Evolutionary conservation across 2,329 filamentous ascomycete genomes (phyloP).

Genomic region (Colletotrichum cuscutae): DNA sequence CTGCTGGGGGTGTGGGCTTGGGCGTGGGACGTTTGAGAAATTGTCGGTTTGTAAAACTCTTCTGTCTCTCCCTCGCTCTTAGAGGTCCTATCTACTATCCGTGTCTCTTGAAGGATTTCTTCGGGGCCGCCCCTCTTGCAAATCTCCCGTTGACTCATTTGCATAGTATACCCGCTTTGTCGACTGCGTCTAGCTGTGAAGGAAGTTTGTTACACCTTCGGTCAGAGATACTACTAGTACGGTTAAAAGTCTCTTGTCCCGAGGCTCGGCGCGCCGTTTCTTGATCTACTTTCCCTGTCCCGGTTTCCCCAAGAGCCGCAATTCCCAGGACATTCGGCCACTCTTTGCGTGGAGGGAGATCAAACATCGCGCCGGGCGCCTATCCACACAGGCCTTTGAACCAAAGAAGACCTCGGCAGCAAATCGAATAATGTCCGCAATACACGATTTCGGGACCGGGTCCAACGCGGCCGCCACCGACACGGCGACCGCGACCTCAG

Average conservation of each 20-base stretch:
- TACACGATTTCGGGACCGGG: conserved; percentile 26
- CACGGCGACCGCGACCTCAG: conserved; percentile 15
- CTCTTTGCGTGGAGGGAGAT: background rate
- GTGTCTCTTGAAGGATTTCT: background rate
- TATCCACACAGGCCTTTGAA: background rate
- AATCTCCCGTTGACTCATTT: background rate
- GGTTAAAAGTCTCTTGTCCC: conserved; percentile 5
- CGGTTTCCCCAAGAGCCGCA: background rate
- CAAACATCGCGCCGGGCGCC: background rate
- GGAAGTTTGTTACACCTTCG: background rate
- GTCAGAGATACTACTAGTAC: background rate
- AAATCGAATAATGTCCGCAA: conserved; percentile 22
- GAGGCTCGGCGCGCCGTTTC: conserved; percentile 2
- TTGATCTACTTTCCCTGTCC: background rate
- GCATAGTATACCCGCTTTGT: background rate
- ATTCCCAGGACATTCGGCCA: background rate
- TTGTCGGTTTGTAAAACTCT: background rate
- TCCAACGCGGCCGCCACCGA: conserved; percentile 20
- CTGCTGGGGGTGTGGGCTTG: background rate
- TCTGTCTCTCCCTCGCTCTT: background rate
- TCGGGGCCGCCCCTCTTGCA: background rate
- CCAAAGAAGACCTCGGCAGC: background rate
- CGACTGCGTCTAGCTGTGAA: background rate
- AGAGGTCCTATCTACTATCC: background rate
- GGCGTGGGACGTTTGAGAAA: background rate